A percentile compares a stretch with the other conserved stretches of the same genome.
Conservation (phyloP, 2,329 filamentous ascomycete species). For the Apiospora arundinis region DNA sequence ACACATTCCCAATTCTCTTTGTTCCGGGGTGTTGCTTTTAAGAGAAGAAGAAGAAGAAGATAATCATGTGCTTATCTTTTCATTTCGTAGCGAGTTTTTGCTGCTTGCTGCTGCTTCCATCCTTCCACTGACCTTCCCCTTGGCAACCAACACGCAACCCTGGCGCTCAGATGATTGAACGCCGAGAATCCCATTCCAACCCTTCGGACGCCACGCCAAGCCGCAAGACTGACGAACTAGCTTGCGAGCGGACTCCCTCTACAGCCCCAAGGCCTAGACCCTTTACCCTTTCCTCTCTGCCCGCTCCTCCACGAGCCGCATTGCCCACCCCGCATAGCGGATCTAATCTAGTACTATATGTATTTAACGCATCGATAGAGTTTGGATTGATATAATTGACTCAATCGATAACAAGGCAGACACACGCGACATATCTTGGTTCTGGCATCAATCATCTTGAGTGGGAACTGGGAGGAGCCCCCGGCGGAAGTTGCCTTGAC, state of each 20-base stretch:
- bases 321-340: not conserved
- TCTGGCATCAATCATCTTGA: not conserved
- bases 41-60: not conserved
- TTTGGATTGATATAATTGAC: slow-evolving; percentile 5
- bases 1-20: not conserved
- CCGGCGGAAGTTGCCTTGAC: not conserved
- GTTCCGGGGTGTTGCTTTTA: not conserved
- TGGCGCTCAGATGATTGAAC: slow-evolving; percentile 3
- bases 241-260: not conserved
- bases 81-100: not conserved
- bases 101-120: not conserved
- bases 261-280: not conserved
- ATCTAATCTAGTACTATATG: not conserved
- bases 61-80: slow-evolving; percentile 6
- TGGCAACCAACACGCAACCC: slow-evolving; percentile 3
- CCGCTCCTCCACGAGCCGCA: not conserved
- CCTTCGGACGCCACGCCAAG: slow-evolving; percentile 16
- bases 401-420: not conserved
- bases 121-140: not conserved
- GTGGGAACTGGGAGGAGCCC: not conserved
- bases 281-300: not conserved
- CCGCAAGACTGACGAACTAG: not conserved
- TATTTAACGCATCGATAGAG: not conserved
- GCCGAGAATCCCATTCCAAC: slow-evolving; percentile 9
- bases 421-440: not conserved